phyloP scores from a whole-genome alignment of 129 eudicot genomes.

The Calendula officinalis region DNA sequence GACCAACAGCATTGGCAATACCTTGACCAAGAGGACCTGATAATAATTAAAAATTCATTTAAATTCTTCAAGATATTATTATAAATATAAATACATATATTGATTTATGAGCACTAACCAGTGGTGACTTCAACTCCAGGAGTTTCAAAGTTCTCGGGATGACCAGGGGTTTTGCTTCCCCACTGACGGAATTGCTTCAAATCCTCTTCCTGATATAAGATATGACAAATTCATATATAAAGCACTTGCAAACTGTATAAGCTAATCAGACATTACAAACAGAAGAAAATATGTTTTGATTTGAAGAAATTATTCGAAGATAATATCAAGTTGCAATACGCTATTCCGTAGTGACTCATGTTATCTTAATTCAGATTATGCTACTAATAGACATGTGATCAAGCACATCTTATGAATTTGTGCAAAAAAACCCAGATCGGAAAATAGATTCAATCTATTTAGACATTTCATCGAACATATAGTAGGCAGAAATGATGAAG shows the following conservation, averaged over 20 bases:
- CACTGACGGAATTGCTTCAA: constrained; percentile 81
- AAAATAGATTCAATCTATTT: background rate
- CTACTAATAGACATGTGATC: too few relatives aligned
- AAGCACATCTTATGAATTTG: background rate
- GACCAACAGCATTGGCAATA: constrained; percentile 84
- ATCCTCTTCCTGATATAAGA: constrained; percentile 63
- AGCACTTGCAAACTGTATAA: background rate
- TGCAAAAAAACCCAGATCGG: constrained; percentile 10
- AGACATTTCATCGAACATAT: constrained; percentile 25
- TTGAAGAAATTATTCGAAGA: constrained; percentile 1
- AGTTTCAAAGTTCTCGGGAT: constrained; percentile 89
- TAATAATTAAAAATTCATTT: constrained; percentile 11
- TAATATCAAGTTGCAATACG: background rate
- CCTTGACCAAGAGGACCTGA: constrained; percentile 98
- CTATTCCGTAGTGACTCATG: too few relatives aligned
- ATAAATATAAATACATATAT: background rate
- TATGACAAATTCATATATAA: background rate
- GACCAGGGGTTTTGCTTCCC: constrained; percentile 93
- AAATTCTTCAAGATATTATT: background rate
- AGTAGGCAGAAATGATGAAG: background rate
- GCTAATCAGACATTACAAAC: background rate
- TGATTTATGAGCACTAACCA: constrained; percentile 34
- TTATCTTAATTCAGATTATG: too few relatives aligned
- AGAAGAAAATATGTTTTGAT: background rate
- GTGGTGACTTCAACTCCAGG: constrained; percentile 95